Evolutionary conservation across 179 eudicot genomes (phyloP).

Genomic region (Silene coronaria): DNA sequence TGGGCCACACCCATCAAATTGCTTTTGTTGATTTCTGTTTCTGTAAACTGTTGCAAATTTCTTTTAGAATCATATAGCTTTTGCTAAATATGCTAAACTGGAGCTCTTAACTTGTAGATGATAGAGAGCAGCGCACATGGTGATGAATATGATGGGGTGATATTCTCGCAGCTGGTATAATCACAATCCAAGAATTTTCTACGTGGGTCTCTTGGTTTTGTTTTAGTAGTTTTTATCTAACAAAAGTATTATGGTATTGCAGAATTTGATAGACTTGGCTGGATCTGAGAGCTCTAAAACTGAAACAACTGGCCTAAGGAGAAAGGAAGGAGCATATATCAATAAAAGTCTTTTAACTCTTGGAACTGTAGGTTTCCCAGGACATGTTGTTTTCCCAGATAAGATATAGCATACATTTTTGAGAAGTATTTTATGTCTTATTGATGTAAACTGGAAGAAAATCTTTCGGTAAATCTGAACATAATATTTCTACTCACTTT

Average conservation of each 20-base stretch:
- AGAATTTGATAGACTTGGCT: conserved; percentile 83
- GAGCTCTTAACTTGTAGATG: conserved; percentile 45
- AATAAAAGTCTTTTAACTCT: conserved; percentile 76
- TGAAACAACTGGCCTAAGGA: conserved; percentile 66
- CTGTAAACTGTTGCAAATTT: not conserved
- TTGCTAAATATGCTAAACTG: conserved; percentile 5
- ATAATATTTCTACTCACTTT: not conserved
- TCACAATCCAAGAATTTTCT: conserved; percentile 1
- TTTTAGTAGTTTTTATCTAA: not conserved
- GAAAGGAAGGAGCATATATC: conserved; percentile 78
- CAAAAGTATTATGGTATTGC: conserved; percentile 14
- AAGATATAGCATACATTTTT: not conserved
- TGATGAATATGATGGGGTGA: conserved; percentile 95
- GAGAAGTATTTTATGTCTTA: not conserved
- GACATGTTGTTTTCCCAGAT: not conserved
- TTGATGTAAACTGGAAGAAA: not conserved
- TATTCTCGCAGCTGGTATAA: conserved; percentile 90
- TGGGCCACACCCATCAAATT: not conserved
- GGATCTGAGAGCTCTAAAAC: conserved; percentile 91
- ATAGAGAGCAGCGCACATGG: conserved; percentile 96
- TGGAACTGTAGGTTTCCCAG: conserved; percentile 56
- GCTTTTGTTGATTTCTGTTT: not conserved
- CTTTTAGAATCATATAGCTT: not conserved
- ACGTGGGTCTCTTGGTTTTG: not conserved
- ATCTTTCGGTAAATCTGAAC: not conserved